Evolutionary conservation across 306 rosid species (phyloP), one percentile per base, ranked within the genome.

Genomic region (Inga leiocalycina): DNA sequence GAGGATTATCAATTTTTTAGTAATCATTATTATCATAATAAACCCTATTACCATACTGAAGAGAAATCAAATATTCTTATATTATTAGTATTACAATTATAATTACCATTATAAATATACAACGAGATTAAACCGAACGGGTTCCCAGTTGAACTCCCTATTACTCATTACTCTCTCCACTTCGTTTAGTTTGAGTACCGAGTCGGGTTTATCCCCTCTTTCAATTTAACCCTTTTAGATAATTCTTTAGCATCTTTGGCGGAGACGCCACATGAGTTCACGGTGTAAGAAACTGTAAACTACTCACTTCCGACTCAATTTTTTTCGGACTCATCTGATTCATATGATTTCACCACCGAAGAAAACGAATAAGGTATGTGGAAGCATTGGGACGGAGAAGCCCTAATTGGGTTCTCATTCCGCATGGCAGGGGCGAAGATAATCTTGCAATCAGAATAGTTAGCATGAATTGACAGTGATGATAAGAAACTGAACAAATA

Each of bases 361-460:
- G 46, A 56, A 52, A 44, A 65, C 3, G 66, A 78, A 9, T 48
- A 46, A 37, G 11, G 17, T 0, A 34, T 8, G 41, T 1, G 43
- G 70, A 2, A 19, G 37, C 69, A 78, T 52, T 74, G 80, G 5
- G 67, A 8, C 5, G 46, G n/a, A 77, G 68, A 37, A 30, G 56
- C 56, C n/a, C 74, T 22, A 74, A 1, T 0, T 37, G 61, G 62
- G 69, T 70, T 8, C 9, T 71, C 69, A 44, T 61, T 11, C 13
- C 4, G 32, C 10, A 19, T 0, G 35, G 13, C 6, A 10, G n/a
- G 6, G 37, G 27, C 0, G 62, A 4, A 34, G 67, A 12, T 35
- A 78, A 71, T 37, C 86, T 77, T n/a, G 85, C 5, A 43, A 68
- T 2, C 39, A 75, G 59, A 69, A 76, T 67, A 20, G 0, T 10